Conservation (phyloP, 352 stramenopile genomes). For the Phytophthora cajani region DNA sequence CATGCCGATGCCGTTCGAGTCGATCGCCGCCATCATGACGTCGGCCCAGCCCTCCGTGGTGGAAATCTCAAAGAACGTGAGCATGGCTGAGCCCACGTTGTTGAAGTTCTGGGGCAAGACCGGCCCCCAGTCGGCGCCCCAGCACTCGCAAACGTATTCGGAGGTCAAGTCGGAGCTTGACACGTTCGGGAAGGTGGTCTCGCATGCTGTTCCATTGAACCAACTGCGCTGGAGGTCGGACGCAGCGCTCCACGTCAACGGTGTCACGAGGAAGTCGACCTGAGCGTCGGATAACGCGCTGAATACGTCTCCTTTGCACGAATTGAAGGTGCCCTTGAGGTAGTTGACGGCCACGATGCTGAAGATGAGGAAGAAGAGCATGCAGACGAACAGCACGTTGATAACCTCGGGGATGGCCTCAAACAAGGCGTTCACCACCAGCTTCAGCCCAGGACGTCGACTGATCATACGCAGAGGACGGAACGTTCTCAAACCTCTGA, state of each 20-base stretch:
- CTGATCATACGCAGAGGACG: conserved; percentile 93
- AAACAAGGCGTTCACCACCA: conserved; percentile 93
- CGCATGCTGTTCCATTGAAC: conserved; percentile 56
- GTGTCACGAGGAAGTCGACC: conserved; percentile 53
- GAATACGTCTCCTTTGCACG: conserved; percentile 78
- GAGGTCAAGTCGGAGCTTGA: conserved; percentile 53
- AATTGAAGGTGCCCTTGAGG: conserved; percentile 91
- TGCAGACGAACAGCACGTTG: conserved; percentile 91
- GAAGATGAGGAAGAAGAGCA: conserved; percentile 96
- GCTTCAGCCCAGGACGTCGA: conserved; percentile 79
- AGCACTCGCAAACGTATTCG: conserved; percentile 75
- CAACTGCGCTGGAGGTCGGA: conserved; percentile 45
- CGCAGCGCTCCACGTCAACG: conserved; percentile 45
- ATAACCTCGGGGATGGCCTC: conserved; percentile 89
- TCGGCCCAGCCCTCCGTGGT: conserved; percentile 93
- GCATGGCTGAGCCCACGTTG: conserved; percentile 82
- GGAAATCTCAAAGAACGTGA: conserved; percentile 94
- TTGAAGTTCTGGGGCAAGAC: conserved; percentile 85
- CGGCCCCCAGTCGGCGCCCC: conserved; percentile 48
- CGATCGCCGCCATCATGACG: conserved; percentile 92
- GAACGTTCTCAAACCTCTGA: conserved; percentile 88
- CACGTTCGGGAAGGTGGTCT: conserved; percentile 1
- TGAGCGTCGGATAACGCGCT: conserved; percentile 45
- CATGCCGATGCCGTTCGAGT: conserved; percentile 89
- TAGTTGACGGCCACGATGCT: conserved; percentile 95